Percentiles rank a stretch among this genome's conserved stretches.
phyloP scores from a whole-genome alignment of 306 rosid genomes.

The Quercus dentata region DNA sequence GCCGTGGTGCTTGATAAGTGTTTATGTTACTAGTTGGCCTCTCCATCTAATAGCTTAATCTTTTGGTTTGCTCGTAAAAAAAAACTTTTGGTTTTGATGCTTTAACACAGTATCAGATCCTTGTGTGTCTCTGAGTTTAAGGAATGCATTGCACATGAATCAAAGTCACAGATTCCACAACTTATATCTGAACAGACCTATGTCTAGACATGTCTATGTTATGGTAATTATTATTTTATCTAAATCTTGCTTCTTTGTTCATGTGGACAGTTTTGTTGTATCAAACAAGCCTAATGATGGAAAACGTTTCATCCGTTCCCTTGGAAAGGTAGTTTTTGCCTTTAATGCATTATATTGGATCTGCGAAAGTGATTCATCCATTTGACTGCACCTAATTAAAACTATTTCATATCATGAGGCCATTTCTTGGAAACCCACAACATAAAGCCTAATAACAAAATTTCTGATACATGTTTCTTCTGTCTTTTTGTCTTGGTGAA shows the following conservation, averaged over 20 bases:
- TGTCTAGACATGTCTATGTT: background rate
- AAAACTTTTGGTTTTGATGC: background rate
- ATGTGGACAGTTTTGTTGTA: constrained; percentile 60
- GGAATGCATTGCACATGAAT: background rate
- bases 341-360: background rate
- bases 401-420: background rate
- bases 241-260: constrained; percentile 18
- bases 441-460: background rate
- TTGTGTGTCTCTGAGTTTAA: background rate
- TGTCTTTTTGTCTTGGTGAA: too few relatives aligned
- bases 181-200: background rate
- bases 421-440: background rate
- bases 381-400: background rate
- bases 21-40: background rate
- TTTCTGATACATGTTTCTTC: too few relatives aligned
- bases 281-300: constrained; percentile 82
- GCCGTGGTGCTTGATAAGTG: background rate
- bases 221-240: background rate
- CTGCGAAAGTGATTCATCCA: background rate
- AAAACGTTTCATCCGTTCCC: constrained; percentile 66
- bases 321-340: constrained; percentile 64
- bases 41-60: background rate
- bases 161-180: background rate
- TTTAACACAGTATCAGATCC: background rate
- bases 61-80: background rate